Percentiles rank a stretch among this genome's conserved stretches.
Conservation (phyloP, 163 green algal species). For the Scenedesmus sp. region DNA sequence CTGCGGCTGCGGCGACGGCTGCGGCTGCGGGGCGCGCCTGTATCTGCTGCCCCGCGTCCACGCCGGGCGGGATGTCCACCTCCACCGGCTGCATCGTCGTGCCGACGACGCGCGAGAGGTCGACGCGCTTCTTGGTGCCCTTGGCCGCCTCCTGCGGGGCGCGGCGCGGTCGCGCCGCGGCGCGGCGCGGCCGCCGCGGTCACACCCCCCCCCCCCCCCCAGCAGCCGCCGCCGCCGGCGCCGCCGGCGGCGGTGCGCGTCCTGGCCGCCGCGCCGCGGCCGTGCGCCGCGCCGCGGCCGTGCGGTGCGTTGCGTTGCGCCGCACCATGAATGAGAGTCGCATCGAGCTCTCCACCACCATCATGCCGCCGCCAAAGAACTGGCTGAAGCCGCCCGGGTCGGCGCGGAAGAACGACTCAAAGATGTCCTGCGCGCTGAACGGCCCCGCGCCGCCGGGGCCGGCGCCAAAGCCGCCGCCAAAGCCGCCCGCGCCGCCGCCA, state of each 20-base stretch:
- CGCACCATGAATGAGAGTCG: constrained; percentile 46
- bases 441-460: constrained; percentile 42
- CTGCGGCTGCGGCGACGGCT: too few relatives aligned
- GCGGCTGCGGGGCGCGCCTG: constrained; percentile 52
- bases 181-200: too few relatives aligned
- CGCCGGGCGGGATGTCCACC: constrained; percentile 77
- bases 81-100: constrained; percentile 51
- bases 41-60: constrained; percentile 66
- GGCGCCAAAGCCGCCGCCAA: background rate
- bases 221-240: too few relatives aligned
- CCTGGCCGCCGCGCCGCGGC: too few relatives aligned
- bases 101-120: constrained; percentile 16
- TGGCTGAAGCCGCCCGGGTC: constrained; percentile 46
- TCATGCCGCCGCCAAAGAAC: constrained; percentile 47
- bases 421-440: constrained; percentile 72
- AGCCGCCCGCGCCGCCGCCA: constrained; percentile 1
- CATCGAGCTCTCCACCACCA: constrained; percentile 32
- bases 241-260: too few relatives aligned
- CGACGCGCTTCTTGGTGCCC: constrained; percentile 55
- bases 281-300: too few relatives aligned
- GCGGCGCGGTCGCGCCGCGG: too few relatives aligned
- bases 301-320: too few relatives aligned
- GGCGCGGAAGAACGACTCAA: constrained; percentile 74
- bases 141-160: constrained; percentile 66
- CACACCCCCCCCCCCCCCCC: too few relatives aligned